Conservation (phyloP, 2,329 filamentous ascomycete species). For the Lasiodiplodia citricola region DNA sequence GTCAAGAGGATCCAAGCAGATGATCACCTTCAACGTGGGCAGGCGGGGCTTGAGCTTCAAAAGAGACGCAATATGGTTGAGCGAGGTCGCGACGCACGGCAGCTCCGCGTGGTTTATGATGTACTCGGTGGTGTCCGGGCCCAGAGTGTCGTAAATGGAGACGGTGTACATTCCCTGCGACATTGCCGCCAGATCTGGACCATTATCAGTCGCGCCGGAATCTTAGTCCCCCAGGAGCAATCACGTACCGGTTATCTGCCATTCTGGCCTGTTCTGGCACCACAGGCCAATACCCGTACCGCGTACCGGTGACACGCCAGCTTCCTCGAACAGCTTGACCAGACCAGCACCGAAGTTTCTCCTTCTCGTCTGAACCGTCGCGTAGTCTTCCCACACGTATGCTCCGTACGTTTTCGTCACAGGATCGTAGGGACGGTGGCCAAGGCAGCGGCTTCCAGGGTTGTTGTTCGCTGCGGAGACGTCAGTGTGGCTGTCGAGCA, state of each 20-base stretch:
- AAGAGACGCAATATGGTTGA: slow-evolving; percentile 80
- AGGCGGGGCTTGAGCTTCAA: slow-evolving; percentile 79
- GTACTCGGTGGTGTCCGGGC: slow-evolving; percentile 88
- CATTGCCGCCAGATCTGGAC: slow-evolving; percentile 78
- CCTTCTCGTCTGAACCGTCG: slow-evolving; percentile 76
- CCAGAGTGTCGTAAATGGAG: slow-evolving; percentile 94
- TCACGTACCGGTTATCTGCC: slow-evolving; percentile 75
- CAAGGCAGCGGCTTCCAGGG: slow-evolving; percentile 75
- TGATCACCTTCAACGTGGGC: slow-evolving; percentile 82
- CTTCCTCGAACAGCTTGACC: slow-evolving; percentile 77
- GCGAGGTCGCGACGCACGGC: slow-evolving; percentile 74
- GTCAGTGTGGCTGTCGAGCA: background rate
- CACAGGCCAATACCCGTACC: slow-evolving; percentile 81
- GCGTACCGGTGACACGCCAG: slow-evolving; percentile 65
- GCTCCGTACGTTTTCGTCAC: slow-evolving; percentile 73
- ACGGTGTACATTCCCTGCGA: slow-evolving; percentile 89
- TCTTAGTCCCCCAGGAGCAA: background rate
- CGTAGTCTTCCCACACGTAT: slow-evolving; percentile 85
- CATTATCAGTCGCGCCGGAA: slow-evolving; percentile 7
- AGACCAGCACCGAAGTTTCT: slow-evolving; percentile 86
- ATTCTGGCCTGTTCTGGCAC: slow-evolving; percentile 87
- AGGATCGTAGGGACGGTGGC: slow-evolving; percentile 79
- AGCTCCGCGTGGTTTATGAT: slow-evolving; percentile 91
- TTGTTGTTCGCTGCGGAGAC: slow-evolving; percentile 52
- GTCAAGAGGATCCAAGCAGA: slow-evolving; percentile 84